Base-by-base conservation (phyloP, 345 rosid genomes). In the Murraya koenigii region DNA sequence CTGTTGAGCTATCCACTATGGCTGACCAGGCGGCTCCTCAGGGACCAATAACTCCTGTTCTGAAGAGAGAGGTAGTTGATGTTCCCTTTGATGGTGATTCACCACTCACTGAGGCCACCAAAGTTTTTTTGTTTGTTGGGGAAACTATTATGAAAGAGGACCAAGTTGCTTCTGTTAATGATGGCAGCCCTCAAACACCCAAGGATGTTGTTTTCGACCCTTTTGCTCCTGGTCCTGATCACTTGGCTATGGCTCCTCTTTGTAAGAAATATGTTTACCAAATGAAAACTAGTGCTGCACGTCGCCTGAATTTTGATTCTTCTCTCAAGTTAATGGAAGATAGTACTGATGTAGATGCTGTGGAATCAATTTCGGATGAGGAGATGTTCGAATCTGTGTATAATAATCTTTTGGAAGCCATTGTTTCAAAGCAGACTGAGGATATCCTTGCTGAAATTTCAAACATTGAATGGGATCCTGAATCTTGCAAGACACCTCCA, bases 361-460 rank as follows among this genome's bases (percentile, higher is more conserved):
- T 28, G 2, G 77, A 79, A 36, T 67, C 77, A 26, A 30, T 85
- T 41, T 85, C 88, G 0, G 92, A 90, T 52, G 87, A 84, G 71
- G 87, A 88, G 81, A 76, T 90, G 71, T 80, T 90, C 1, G 89
- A 90, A 71, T 78, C 85, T 19, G 86, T 88, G 33, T 90, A 88
- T 77, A 79, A 87, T 49, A 83, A 76, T 84, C 86, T 90, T 22
- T 72, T 90, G 82, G 90, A 88, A 73, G 84, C 74, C 78, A 87
- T 90, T 74, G 68, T 88, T 35, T 80, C 66, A 6, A 80, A 75
- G 69, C 89, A 84, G 72, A 65, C 84, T 4, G 90, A 85, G 83
- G 78, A 74, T 78, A 39, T 80, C 74, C 79, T 82, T 44, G 52
- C 81, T 22, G 82, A 84, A 78, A 47, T 80, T 74, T 63, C 83